Evolutionary conservation across 225 moss, liverwort and hornwort species (phyloP).

Genomic region (Asterella californica): DNA sequence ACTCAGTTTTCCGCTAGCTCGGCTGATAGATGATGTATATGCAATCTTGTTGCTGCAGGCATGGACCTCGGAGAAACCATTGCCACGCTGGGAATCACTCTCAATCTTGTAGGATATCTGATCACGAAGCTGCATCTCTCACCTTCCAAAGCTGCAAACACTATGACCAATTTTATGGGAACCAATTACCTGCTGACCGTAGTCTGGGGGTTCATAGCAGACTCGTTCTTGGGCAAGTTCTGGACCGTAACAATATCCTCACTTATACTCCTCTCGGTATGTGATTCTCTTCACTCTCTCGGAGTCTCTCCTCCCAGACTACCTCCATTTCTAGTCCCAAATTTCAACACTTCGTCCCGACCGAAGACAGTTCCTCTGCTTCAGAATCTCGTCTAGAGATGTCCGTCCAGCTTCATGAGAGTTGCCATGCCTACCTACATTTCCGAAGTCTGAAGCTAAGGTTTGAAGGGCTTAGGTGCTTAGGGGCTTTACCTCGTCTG

Average conservation of each 20-base stretch:
- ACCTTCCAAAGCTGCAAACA: conserved; percentile 1
- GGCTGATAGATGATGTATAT: background rate
- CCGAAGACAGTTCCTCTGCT: no score
- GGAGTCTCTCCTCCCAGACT: background rate
- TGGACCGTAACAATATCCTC: conserved; percentile 5
- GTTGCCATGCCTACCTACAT: no score
- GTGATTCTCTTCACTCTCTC: background rate
- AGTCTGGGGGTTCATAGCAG: conserved; percentile 17
- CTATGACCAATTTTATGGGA: conserved; percentile 11
- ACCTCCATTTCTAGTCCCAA: background rate
- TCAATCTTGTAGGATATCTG: background rate
- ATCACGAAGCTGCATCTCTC: background rate
- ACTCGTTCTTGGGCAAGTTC: conserved; percentile 20
- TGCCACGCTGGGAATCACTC: conserved; percentile 4
- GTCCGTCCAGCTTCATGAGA: no score
- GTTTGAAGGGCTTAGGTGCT: no score
- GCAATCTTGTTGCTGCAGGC: background rate
- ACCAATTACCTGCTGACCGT: conserved; percentile 2
- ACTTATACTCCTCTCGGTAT: conserved; percentile 4
- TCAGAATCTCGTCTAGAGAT: no score
- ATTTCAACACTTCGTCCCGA: background rate
- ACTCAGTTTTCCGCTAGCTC: background rate
- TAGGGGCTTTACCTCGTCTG: no score
- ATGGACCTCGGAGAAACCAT: conserved; percentile 5
- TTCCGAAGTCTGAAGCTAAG: no score